phyloP scores from a whole-genome alignment of 306 rosid genomes.

The Pyrus communis region DNA sequence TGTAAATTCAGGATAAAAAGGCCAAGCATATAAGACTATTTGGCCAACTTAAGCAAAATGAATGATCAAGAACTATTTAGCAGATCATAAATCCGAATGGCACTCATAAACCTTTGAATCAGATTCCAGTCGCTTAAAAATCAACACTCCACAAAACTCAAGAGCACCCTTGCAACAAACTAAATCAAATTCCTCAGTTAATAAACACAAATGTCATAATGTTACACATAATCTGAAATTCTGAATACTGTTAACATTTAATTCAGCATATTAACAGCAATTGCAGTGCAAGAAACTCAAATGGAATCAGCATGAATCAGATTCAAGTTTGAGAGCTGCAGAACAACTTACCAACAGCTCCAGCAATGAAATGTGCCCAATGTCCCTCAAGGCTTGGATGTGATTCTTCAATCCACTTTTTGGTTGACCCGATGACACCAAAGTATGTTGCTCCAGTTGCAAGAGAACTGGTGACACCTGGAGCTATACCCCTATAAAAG shows the following conservation, averaged over 20 bases:
- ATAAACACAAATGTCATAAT: not conserved
- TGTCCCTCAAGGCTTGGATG: constrained; percentile 79
- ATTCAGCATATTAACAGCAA: not conserved
- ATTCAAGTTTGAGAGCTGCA: constrained; percentile 7
- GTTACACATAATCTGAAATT: not conserved
- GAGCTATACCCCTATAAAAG: too few relatives aligned
- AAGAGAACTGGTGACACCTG: too few relatives aligned
- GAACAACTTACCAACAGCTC: constrained; percentile 71
- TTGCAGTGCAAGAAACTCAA: constrained; percentile 9
- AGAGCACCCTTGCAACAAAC: too few relatives aligned
- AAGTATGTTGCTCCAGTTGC: constrained; percentile 96
- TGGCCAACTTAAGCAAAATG: not conserved
- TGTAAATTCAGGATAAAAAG: not conserved
- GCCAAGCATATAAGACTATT: not conserved
- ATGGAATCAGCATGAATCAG: constrained; percentile 6
- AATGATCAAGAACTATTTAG: not conserved
- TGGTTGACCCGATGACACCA: constrained; percentile 83
- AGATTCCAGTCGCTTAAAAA: not conserved
- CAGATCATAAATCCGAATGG: not conserved
- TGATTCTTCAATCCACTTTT: constrained; percentile 80
- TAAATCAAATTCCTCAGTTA: not conserved
- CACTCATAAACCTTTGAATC: not conserved
- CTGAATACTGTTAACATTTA: not conserved
- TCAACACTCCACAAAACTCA: too few relatives aligned
- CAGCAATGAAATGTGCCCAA: constrained; percentile 93